phyloP scores from a whole-genome alignment of 108 stramenopile species.

The Tribonema minus region DNA sequence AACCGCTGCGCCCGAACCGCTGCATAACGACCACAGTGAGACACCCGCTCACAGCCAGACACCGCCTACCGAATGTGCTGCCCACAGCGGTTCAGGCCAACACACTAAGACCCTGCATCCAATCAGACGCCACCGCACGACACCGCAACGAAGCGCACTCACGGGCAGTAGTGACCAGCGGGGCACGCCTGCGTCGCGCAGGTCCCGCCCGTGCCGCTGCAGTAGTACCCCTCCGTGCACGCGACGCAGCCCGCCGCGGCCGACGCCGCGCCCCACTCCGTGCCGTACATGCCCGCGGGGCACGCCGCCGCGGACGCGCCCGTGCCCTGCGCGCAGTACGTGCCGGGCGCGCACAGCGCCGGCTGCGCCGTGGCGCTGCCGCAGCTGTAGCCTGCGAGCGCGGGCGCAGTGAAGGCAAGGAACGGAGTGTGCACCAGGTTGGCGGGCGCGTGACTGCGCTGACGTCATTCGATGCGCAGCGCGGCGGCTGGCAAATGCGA shows the following conservation, averaged over 20 bases:
- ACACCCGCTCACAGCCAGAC: too few relatives aligned
- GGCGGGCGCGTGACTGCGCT: background rate
- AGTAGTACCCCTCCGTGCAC: constrained; percentile 53
- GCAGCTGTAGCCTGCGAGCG: constrained; percentile 50
- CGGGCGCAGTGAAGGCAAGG: constrained; percentile 1
- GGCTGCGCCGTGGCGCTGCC: constrained; percentile 7
- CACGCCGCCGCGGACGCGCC: constrained; percentile 15
- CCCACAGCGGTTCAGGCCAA: too few relatives aligned
- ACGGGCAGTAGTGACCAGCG: constrained; percentile 47
- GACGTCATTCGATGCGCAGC: background rate
- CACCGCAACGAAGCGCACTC: background rate
- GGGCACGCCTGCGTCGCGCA: constrained; percentile 17
- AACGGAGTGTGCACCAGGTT: background rate
- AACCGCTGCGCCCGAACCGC: too few relatives aligned
- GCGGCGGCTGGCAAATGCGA: too few relatives aligned
- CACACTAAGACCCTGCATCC: too few relatives aligned
- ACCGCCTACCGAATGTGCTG: too few relatives aligned
- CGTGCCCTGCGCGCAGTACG: background rate
- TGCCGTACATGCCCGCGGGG: constrained; percentile 52
- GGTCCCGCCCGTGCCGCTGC: constrained; percentile 47
- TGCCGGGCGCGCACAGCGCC: background rate
- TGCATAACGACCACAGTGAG: too few relatives aligned
- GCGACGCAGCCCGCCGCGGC: constrained; percentile 28
- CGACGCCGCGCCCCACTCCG: constrained; percentile 7
- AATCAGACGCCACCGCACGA: background rate